Evolutionary conservation across 257 asterid species (phyloP).

Genomic region (Solanum chiquidenum): DNA sequence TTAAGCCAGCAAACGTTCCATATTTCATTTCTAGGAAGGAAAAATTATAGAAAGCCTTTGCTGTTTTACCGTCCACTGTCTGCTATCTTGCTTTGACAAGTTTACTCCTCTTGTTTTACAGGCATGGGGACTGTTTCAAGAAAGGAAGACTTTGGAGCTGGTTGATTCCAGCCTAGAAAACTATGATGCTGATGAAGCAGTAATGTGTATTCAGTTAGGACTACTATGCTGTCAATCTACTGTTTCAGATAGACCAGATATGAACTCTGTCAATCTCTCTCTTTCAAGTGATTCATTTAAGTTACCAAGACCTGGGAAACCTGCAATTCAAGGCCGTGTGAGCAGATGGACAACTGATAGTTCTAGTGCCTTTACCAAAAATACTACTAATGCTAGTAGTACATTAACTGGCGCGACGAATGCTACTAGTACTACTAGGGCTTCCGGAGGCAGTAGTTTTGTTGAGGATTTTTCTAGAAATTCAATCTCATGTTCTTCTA

Average conservation of each 20-base stretch:
- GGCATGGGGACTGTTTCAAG: conserved; percentile 59
- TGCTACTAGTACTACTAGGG: conserved; percentile 21
- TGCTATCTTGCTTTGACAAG: neutral
- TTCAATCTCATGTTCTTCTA: conserved; percentile 72
- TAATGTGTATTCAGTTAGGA: conserved; percentile 61
- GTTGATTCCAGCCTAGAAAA: conserved; percentile 39
- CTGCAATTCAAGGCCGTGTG: conserved; percentile 63
- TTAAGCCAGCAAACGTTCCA: neutral
- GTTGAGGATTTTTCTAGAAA: conserved; percentile 62
- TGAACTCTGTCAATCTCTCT: conserved; percentile 50
- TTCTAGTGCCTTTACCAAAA: conserved; percentile 34
- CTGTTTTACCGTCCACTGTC: neutral
- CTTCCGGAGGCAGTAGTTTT: conserved; percentile 21
- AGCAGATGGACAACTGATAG: conserved; percentile 40
- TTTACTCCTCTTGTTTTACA: conserved; percentile 9
- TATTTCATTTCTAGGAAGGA: neutral
- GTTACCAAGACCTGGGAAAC: conserved; percentile 62
- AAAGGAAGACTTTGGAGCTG: conserved; percentile 32
- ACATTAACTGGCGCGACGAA: conserved; percentile 19
- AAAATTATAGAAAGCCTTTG: neutral
- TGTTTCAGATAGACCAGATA: conserved; percentile 60
- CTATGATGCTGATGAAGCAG: conserved; percentile 39
- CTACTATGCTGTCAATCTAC: conserved; percentile 75
- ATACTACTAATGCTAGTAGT: conserved; percentile 27
- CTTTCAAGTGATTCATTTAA: conserved; percentile 58